Base-by-base conservation (phyloP, 2,329 filamentous ascomycete species). In the Colletotrichum spinosum region DNA sequence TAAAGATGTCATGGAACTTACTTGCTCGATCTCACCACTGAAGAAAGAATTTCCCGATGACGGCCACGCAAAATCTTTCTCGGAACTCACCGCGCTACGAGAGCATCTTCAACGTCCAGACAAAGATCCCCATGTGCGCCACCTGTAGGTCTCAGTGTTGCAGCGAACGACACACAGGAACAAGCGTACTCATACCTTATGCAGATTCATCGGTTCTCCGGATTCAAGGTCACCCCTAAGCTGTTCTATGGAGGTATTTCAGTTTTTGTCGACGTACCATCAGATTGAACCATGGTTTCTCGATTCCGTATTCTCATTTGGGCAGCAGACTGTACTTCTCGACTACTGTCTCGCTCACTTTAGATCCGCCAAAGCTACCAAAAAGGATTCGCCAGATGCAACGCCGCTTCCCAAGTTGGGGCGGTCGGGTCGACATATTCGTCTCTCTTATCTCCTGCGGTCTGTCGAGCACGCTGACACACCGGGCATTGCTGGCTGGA, bases 401-500 rank as follows among this genome's bases (percentile, higher is more conserved):
- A 13, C 15, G 13, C 12, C 41, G 4, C 41, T 44, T 9, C 42
- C 25, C 3, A 25, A 25, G 4, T n/a, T 44, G 42, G 13, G 13
- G 33, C 25, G 60, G 0, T 57, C 60, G 2, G 60, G 54, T 10
- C 49, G 48, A 2, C 15, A 42, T 6, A 34, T 55, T 0, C 34
- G 41, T 0, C 8, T 57, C 2, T 63, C 53, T n/a, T 63, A 63
- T 25, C 49, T 57, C 6, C 17, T 63, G 6, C 60, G 55, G 4
- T 45, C 46, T 2, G 49, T 58, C 15, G 60, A 63, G 17, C 17
- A 35, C 11, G 50, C 51, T 1, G 52, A 35, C 12, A 35, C 10
- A 7, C 25, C 33, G 1, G 44, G 42, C 2, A 25, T 45, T 10
- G 44, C 38, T 38, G 33, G 15, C 2, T 64, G 60, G 60, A n/a